phyloP scores from a whole-genome alignment of 352 stramenopile species.

The Pythium rhizo-oryzae region DNA sequence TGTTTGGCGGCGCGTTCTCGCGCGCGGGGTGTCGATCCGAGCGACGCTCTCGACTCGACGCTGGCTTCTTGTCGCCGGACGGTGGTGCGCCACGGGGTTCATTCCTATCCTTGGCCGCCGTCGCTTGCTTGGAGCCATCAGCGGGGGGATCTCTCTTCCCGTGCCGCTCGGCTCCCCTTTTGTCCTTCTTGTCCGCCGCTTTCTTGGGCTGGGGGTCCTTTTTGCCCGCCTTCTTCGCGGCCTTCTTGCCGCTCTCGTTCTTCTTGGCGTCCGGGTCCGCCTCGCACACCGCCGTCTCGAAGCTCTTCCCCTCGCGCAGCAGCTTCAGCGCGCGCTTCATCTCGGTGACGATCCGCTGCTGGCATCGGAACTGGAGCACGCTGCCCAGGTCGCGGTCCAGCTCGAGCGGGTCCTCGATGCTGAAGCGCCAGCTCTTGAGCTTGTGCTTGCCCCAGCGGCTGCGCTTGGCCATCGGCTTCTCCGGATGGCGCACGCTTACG shows the following conservation, averaged over 20 bases:
- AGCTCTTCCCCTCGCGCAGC: slow-evolving; percentile 51
- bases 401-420: slow-evolving; percentile 87
- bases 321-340: slow-evolving; percentile 59
- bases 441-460: slow-evolving; percentile 49
- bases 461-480: slow-evolving; percentile 46
- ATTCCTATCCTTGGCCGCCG: not conserved
- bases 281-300: slow-evolving; percentile 44
- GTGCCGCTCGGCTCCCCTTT: not conserved
- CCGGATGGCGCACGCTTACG: slow-evolving; percentile 86
- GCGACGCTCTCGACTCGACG: not conserved
- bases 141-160: not conserved
- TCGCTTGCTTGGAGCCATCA: not conserved
- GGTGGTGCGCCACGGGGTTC: not conserved
- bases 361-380: slow-evolving; percentile 67
- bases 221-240: not conserved
- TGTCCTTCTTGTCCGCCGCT: not conserved
- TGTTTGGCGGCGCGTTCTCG: not conserved
- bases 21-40: not conserved
- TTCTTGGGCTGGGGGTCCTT: not conserved
- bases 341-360: slow-evolving; percentile 67
- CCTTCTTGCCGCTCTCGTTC: slow-evolving; percentile 5
- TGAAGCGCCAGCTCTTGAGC: slow-evolving; percentile 78
- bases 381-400: slow-evolving; percentile 75
- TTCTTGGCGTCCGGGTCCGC: slow-evolving; percentile 1
- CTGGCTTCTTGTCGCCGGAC: not conserved